phyloP scores from a whole-genome alignment of 2,329 filamentous ascomycete species.

The Cercospora zeae-maydis region DNA sequence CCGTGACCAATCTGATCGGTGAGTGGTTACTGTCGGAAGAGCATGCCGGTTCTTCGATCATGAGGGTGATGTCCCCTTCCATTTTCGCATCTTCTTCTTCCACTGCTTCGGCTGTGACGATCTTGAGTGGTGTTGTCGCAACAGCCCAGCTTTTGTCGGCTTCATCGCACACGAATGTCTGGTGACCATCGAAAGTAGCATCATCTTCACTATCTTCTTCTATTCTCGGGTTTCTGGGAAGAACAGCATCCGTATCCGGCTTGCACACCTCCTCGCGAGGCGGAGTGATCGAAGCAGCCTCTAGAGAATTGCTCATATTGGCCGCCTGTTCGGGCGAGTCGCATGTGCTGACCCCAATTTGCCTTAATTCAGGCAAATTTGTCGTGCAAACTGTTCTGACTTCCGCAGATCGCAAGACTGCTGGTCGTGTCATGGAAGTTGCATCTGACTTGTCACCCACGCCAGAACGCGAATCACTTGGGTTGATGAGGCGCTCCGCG shows the following conservation, averaged over 20 bases:
- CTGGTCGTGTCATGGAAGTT: neutral
- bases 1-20: slow-evolving; percentile 12
- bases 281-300: slow-evolving; percentile 10
- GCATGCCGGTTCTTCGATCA: neutral
- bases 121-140: slow-evolving; percentile 7
- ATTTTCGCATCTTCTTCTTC: slow-evolving; percentile 5
- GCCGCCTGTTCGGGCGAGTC: slow-evolving; percentile 21
- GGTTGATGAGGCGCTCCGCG: slow-evolving; percentile 15
- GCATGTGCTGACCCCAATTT: neutral
- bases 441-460: neutral
- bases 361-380: neutral
- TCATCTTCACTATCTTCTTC: slow-evolving; percentile 8
- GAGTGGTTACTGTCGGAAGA: neutral
- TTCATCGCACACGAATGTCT: slow-evolving; percentile 32
- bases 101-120: slow-evolving; percentile 9
- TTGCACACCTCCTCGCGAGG: neutral
- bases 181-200: slow-evolving; percentile 4
- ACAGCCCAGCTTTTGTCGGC: neutral
- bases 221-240: neutral
- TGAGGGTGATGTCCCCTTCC: slow-evolving; percentile 12
- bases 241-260: neutral
- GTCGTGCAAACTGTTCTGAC: neutral
- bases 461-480: neutral
- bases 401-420: neutral
- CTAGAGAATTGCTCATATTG: slow-evolving; percentile 33